phyloP scores from a whole-genome alignment of 495 filamentous ascomycete genomes.

The Aspergillus avenaceus region DNA sequence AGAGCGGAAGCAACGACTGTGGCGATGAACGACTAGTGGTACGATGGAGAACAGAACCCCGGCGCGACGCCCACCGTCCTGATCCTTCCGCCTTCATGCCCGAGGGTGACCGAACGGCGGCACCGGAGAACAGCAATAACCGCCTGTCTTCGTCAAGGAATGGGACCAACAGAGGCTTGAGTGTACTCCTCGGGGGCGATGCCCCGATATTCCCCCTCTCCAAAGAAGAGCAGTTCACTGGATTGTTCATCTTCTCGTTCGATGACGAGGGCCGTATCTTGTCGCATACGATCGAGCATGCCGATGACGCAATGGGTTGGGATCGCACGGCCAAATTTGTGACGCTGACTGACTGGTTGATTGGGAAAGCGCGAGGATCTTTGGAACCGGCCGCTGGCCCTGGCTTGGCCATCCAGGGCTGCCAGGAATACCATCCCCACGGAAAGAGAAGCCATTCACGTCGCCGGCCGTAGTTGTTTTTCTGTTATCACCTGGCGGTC shows the following conservation, averaged over 20 bases:
- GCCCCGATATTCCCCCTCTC: conserved; percentile 68
- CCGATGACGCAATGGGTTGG: conserved; percentile 70
- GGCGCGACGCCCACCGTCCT: conserved; percentile 28
- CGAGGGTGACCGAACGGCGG: background rate
- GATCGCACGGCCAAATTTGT: conserved; percentile 71
- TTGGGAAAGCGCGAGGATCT: conserved; percentile 56
- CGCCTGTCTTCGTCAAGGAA: conserved; percentile 17
- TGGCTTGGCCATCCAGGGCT: conserved; percentile 28
- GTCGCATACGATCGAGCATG: conserved; percentile 90
- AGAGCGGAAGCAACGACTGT: conserved; percentile 30
- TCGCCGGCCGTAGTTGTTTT: background rate
- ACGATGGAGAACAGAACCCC: conserved; percentile 68
- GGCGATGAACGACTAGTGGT: conserved; percentile 78
- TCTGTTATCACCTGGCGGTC: background rate
- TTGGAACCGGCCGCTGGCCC: conserved; percentile 38
- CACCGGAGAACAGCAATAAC: background rate
- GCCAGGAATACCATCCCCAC: conserved; percentile 13
- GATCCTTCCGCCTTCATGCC: background rate
- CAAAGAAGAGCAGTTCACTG: conserved; percentile 53
- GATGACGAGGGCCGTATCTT: conserved; percentile 81
- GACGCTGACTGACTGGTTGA: conserved; percentile 82
- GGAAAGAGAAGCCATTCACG: background rate
- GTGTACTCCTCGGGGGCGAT: conserved; percentile 52
- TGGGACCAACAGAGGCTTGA: conserved; percentile 36
- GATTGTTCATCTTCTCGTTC: conserved; percentile 93